Evolutionary conservation across 2,329 filamentous ascomycete genomes (phyloP).

Genomic region (Microdochium trichocladiopsis): DNA sequence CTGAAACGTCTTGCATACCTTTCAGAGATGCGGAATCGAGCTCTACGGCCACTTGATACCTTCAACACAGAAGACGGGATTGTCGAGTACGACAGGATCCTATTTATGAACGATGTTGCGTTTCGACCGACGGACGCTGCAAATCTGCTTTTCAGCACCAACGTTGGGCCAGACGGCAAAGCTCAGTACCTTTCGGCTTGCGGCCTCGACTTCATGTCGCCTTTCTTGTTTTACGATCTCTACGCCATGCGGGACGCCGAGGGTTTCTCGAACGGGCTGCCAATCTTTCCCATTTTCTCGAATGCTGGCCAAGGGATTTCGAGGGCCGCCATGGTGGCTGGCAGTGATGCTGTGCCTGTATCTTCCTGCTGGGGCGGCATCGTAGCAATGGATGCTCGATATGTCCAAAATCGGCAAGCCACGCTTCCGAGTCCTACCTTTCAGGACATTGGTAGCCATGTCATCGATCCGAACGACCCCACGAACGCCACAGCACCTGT

Average conservation of each 20-base stretch:
- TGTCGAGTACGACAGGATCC: conserved; percentile 44
- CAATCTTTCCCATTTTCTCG: conserved; percentile 63
- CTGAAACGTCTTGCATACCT: conserved; percentile 69
- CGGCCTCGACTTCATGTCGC: conserved; percentile 62
- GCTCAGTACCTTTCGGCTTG: conserved; percentile 61
- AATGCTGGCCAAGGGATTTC: conserved; percentile 42
- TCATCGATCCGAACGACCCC: conserved; percentile 25
- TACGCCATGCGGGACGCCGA: conserved; percentile 64
- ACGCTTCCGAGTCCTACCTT: conserved; percentile 24
- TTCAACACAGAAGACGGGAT: conserved; percentile 23
- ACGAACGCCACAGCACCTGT: conserved; percentile 28
- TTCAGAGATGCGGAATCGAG: conserved; percentile 65
- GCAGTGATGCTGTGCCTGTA: conserved; percentile 59
- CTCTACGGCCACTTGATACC: conserved; percentile 54
- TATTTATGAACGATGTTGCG: conserved; percentile 63
- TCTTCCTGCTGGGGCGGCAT: conserved; percentile 74
- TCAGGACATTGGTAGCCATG: conserved; percentile 21
- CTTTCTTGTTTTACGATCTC: conserved; percentile 66
- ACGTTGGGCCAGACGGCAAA: conserved; percentile 40
- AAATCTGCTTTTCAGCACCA: conserved; percentile 55
- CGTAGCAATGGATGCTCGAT: conserved; percentile 56
- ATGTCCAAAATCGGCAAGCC: conserved; percentile 39
- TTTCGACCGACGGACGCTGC: conserved; percentile 44
- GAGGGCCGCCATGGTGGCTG: conserved; percentile 54
- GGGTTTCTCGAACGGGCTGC: conserved; percentile 55